These are phyloP conservation scores for Penicillium hesseltinei DNA, from an alignment of 2,329 filamentous ascomycete species.

Conservation along the genomic window DNA sequence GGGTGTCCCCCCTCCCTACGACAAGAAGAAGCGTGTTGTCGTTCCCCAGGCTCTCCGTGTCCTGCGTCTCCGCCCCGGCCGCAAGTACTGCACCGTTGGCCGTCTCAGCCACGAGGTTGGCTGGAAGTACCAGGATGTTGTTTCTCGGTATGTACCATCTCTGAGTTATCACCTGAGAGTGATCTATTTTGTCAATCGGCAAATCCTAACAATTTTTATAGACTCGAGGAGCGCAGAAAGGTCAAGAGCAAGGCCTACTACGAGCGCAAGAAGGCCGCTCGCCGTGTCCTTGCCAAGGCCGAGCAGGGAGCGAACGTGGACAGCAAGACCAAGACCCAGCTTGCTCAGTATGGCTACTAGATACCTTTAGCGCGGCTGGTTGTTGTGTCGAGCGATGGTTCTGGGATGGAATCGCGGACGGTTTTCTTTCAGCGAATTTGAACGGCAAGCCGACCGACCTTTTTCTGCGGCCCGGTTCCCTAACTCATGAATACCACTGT, in stretches of 20 bases:
- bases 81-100: slow-evolving; percentile 99
- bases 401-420: slow-evolving; percentile 42
- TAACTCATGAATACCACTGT: slow-evolving; percentile 38
- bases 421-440: slow-evolving; percentile 41
- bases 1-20: slow-evolving; percentile 97
- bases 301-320: slow-evolving; percentile 89
- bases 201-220: slow-evolving; percentile 44
- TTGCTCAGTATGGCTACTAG: slow-evolving; percentile 91
- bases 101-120: slow-evolving; percentile 98
- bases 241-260: slow-evolving; percentile 99
- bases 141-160: slow-evolving; percentile 74
- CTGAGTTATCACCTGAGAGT: background rate
- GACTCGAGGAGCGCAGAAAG: slow-evolving; percentile 99
- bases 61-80: slow-evolving; percentile 93
- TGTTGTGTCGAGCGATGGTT: slow-evolving; percentile 42
- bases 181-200: background rate
- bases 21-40: slow-evolving; percentile 99
- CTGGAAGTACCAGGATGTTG: slow-evolving; percentile 99
- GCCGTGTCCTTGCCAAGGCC: slow-evolving; percentile 85
- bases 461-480: slow-evolving; percentile 29
- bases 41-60: slow-evolving; percentile 97
- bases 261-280: slow-evolving; percentile 98
- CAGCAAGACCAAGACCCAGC: slow-evolving; percentile 81
- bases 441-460: slow-evolving; percentile 44
- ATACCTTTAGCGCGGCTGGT: slow-evolving; percentile 42